A percentile compares a stretch with the other conserved stretches of the same genome.
Conservation (phyloP, 305 asterid genomes). For the Plantago rigida region DNA sequence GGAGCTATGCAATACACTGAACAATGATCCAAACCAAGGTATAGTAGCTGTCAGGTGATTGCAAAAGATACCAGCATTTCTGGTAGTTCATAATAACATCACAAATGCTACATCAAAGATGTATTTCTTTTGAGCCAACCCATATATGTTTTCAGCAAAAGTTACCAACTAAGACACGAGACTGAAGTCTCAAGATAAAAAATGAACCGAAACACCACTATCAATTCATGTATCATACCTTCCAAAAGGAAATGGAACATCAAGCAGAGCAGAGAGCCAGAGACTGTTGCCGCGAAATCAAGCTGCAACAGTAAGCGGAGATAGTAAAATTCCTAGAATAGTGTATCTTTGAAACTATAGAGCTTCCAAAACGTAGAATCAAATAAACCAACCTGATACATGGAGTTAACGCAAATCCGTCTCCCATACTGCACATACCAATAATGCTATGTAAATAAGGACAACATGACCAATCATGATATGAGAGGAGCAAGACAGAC, state of each 20-base stretch:
- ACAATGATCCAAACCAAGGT: no score
- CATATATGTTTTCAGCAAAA: background rate
- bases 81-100: no score
- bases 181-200: constrained; percentile 1
- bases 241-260: constrained; percentile 90
- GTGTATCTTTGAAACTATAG: constrained; percentile 15
- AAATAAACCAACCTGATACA: constrained; percentile 60
- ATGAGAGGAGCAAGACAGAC: background rate
- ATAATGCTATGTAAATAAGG: constrained; percentile 21
- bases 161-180: constrained; percentile 8
- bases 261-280: constrained; percentile 87
- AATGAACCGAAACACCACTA: background rate
- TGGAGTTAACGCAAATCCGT: constrained; percentile 51
- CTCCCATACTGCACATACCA: constrained; percentile 52
- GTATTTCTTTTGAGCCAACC: background rate
- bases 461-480: background rate
- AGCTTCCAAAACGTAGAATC: constrained; percentile 19
- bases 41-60: no score
- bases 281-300: constrained; percentile 78
- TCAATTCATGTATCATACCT: constrained; percentile 44
- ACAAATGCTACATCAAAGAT: no score
- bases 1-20: no score
- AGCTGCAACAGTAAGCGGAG: constrained; percentile 50
- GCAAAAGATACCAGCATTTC: no score
- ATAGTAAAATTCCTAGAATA: constrained; percentile 24